Percentiles rank a stretch among this genome's conserved stretches.
Conservation (phyloP, 192 early-diverging fungal species). For the Piromyces sp. region DNA sequence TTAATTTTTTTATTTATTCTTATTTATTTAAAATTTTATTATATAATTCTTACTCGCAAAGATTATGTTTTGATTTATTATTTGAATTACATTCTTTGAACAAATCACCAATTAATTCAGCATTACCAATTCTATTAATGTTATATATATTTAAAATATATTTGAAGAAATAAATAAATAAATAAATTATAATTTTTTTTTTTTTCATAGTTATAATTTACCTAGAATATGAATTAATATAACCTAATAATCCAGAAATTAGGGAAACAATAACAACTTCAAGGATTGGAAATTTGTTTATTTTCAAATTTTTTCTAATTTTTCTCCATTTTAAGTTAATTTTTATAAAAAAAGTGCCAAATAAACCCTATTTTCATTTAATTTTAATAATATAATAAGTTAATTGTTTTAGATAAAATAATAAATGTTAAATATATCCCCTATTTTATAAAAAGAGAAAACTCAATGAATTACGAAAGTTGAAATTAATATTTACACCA, state of each 20-base stretch:
- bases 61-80: constrained; percentile 7
- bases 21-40: not conserved
- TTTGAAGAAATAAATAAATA: too few species aligned
- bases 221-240: constrained; percentile 10
- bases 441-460: too few species aligned
- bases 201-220: not conserved
- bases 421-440: too few species aligned
- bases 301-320: constrained; percentile 12
- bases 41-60: not conserved
- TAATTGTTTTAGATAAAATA: too few species aligned
- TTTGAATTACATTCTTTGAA: constrained; percentile 1
- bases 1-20: too few species aligned
- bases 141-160: too few species aligned
- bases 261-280: constrained; percentile 25
- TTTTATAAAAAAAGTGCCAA: constrained; percentile 28
- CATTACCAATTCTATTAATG: constrained; percentile 14
- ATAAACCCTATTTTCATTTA: constrained; percentile 11
- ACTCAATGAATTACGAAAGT: too few species aligned
- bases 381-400: too few species aligned
- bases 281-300: constrained; percentile 11
- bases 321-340: constrained; percentile 9
- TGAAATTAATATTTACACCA: constrained; percentile 61
- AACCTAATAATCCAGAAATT: constrained; percentile 24
- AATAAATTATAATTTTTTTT: too few species aligned
- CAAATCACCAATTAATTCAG: not conserved